Evolutionary conservation across 2,329 filamentous ascomycete genomes (phyloP).

Genomic region (Fusarium tjaetaba): DNA sequence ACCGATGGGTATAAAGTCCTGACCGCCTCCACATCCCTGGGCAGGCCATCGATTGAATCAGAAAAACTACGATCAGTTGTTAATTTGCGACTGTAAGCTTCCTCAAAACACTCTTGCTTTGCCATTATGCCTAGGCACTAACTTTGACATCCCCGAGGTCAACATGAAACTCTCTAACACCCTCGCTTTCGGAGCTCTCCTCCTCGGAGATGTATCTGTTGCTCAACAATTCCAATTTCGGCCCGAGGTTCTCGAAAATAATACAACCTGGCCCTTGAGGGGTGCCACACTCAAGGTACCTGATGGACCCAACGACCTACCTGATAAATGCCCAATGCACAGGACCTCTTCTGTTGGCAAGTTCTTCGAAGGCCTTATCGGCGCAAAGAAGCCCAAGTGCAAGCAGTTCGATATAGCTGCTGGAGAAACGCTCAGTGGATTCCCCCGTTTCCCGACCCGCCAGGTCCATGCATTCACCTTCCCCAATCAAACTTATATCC

Average conservation of each 20-base stretch:
- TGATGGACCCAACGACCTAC: not conserved
- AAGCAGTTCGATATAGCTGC: not conserved
- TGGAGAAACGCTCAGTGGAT: not conserved
- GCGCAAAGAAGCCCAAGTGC: not conserved
- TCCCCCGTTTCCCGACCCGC: not conserved
- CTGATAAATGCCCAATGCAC: not conserved
- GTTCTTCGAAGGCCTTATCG: too few relatives aligned
- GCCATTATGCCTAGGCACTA: not conserved
- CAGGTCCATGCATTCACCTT: not conserved
- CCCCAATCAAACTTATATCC: not conserved
- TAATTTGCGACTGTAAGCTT: not conserved
- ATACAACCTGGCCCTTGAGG: not conserved
- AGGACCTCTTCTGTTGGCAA: not conserved
- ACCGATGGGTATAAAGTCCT: not conserved
- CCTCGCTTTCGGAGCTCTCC: not conserved
- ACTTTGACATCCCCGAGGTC: fast-evolving
- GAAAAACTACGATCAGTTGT: too few relatives aligned
- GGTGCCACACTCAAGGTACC: not conserved
- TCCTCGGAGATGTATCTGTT: not conserved
- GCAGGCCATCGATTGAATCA: not conserved
- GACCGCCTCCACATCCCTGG: not conserved
- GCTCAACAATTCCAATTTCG: not conserved
- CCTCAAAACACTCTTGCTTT: not conserved
- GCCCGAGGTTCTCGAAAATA: not conserved
- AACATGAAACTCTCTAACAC: not conserved